A percentile compares a stretch with the other conserved stretches of the same genome.
These are phyloP conservation scores for Rhodotorula toruloides DNA, from an alignment of 768 basidiomycete species.

Conservation along the genomic window DNA sequence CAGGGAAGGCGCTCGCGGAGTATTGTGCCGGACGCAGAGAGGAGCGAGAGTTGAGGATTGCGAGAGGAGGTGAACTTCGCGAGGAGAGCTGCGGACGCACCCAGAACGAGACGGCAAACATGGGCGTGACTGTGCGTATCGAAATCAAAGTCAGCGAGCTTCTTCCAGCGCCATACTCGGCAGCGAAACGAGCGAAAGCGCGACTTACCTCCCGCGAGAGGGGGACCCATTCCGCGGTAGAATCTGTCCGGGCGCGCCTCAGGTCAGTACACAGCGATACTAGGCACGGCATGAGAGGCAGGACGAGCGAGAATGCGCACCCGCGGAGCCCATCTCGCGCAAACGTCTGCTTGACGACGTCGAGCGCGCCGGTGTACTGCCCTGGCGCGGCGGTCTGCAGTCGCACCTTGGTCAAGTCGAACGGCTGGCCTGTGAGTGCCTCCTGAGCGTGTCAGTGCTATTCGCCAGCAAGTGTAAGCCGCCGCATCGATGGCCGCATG, in stretches of 20 bases:
- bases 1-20: not conserved
- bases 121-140: constrained; percentile 75
- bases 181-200: not conserved
- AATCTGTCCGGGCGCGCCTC: constrained; percentile 52
- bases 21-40: not conserved
- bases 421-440: constrained; percentile 71
- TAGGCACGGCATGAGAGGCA: not conserved
- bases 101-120: constrained; percentile 98
- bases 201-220: constrained; percentile 27
- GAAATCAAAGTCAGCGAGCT: too few species aligned
- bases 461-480: too few species aligned
- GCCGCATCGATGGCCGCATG: not conserved
- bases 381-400: constrained; percentile 87
- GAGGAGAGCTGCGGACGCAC: constrained; percentile 50
- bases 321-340: constrained; percentile 86
- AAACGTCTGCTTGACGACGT: constrained; percentile 84
- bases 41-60: not conserved
- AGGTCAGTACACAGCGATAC: not conserved
- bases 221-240: constrained; percentile 61
- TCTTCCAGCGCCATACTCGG: too few species aligned
- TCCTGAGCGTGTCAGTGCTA: not conserved
- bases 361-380: constrained; percentile 81
- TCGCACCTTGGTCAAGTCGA: constrained; percentile 93
- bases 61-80: too few species aligned
- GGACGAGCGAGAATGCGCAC: constrained; percentile 49